phyloP scores from a whole-genome alignment of 2,329 filamentous ascomycete genomes.

The Volutella citrinella region DNA sequence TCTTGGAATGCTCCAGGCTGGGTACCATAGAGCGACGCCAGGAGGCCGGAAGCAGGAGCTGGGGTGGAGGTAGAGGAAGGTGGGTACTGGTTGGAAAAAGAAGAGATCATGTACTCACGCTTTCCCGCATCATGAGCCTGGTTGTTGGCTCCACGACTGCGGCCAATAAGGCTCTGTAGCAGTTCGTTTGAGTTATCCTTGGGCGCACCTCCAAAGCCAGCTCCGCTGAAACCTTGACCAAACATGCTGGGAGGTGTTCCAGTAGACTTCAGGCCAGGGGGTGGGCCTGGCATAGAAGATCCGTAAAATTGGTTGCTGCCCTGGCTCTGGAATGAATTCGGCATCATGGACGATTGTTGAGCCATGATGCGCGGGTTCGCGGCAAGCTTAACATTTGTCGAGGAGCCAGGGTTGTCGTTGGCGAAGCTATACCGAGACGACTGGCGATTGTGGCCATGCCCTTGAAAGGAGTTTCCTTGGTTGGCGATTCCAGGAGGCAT shows the following conservation, averaged over 20 bases:
- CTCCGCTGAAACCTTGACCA: constrained; percentile 79
- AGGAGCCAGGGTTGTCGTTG: constrained; percentile 60
- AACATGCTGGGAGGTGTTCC: constrained; percentile 95
- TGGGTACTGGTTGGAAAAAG: constrained; percentile 84
- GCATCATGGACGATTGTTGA: constrained; percentile 87
- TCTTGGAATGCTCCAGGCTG: constrained; percentile 87
- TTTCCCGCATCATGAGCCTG: constrained; percentile 84
- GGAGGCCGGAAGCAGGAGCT: constrained; percentile 85
- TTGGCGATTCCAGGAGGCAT: constrained; percentile 57
- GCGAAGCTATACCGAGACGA: constrained; percentile 85
- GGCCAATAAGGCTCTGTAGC: constrained; percentile 78
- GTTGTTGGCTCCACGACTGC: constrained; percentile 62
- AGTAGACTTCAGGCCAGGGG: constrained; percentile 91
- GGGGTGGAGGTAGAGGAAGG: constrained; percentile 76
- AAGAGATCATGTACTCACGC: constrained; percentile 98
- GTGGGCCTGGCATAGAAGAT: constrained; percentile 84
- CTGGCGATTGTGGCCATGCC: constrained; percentile 73
- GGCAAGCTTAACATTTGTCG: constrained; percentile 68
- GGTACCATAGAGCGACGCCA: constrained; percentile 87
- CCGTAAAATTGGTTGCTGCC: constrained; percentile 73
- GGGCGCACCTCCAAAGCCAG: constrained; percentile 63
- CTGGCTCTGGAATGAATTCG: constrained; percentile 58
- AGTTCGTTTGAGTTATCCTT: constrained; percentile 67
- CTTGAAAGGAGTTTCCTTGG: constrained; percentile 46
- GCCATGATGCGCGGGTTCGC: constrained; percentile 78